These are phyloP conservation scores for Teratosphaeria destructans DNA, from an alignment of 2,329 filamentous ascomycete genomes.

Conservation along the genomic window DNA sequence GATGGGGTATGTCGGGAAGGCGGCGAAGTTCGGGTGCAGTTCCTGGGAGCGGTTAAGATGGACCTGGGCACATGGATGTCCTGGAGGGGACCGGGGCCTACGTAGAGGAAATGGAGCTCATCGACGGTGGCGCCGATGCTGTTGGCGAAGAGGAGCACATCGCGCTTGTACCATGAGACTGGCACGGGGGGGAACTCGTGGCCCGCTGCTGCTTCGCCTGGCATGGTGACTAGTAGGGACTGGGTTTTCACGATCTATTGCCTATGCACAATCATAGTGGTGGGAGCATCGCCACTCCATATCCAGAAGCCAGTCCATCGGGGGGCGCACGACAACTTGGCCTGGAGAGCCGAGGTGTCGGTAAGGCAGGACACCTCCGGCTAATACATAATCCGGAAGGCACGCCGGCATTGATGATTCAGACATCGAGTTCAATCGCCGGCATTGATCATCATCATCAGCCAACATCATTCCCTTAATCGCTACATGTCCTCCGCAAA, in stretches of 20 bases:
- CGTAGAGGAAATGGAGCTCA: slow-evolving; percentile 88
- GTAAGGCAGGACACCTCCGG: background rate
- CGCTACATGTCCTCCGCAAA: background rate
- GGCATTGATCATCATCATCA: background rate
- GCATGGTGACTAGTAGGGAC: background rate
- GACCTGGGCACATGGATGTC: background rate
- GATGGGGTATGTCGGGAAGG: slow-evolving; percentile 81
- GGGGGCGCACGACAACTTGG: background rate
- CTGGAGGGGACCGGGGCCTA: slow-evolving; percentile 32
- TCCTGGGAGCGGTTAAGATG: slow-evolving; percentile 47
- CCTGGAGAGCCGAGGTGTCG: background rate
- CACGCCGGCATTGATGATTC: background rate
- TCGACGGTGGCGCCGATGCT: slow-evolving; percentile 78
- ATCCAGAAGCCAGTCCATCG: background rate
- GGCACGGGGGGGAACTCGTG: slow-evolving; percentile 64
- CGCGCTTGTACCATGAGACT: slow-evolving; percentile 79
- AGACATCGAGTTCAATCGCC: background rate
- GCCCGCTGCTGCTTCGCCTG: slow-evolving; percentile 8
- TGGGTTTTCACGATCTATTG: no score
- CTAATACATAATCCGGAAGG: background rate
- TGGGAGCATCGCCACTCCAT: background rate
- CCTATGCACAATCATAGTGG: background rate
- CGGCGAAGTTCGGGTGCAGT: slow-evolving; percentile 72
- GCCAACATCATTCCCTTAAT: background rate
- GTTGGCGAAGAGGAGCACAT: slow-evolving; percentile 79